A percentile compares a stretch with the other conserved stretches of the same genome.
These are phyloP conservation scores for Mycogone perniciosa DNA, from an alignment of 2,329 filamentous ascomycete genomes.

Conservation along the genomic window DNA sequence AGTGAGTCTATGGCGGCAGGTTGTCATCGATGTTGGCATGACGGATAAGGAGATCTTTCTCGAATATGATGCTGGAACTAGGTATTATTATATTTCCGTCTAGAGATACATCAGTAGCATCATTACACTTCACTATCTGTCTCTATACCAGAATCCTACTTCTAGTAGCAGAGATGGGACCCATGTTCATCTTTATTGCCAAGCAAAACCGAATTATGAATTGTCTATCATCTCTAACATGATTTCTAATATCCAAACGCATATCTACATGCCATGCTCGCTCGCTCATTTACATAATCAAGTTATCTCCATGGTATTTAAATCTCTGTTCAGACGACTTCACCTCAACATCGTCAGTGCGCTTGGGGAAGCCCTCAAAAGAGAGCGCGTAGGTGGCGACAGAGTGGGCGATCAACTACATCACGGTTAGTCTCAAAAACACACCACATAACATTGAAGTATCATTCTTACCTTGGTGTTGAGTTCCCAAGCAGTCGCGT, in stretches of 20 bases:
- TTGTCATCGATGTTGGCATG: no score
- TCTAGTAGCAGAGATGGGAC: no score
- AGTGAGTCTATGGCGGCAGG: no score
- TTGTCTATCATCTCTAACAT: not conserved
- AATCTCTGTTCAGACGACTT: constrained; percentile 28
- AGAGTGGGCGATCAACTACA: constrained; percentile 60
- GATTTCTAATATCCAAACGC: not conserved
- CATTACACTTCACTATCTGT: no score
- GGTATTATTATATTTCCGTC: no score
- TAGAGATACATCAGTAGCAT: no score
- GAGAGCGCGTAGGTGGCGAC: constrained; percentile 64
- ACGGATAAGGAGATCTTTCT: no score
- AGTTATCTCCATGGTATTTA: constrained; percentile 46
- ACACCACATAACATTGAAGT: not conserved
- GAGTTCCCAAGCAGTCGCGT: constrained; percentile 53
- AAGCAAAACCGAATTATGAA: not conserved
- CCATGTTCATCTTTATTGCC: not conserved
- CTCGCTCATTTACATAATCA: constrained; percentile 35
- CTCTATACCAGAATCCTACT: no score
- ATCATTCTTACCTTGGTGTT: constrained; percentile 48
- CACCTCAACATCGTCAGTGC: constrained; percentile 29
- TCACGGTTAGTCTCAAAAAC: constrained; percentile 14
- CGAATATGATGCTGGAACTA: no score
- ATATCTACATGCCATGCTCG: not conserved
- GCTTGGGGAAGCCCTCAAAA: constrained; percentile 58